Evolutionary conservation across 2,329 filamentous ascomycete genomes (phyloP), one percentile per base, ranked within the genome.

Genomic region (Xylariomycetidae sp.): DNA sequence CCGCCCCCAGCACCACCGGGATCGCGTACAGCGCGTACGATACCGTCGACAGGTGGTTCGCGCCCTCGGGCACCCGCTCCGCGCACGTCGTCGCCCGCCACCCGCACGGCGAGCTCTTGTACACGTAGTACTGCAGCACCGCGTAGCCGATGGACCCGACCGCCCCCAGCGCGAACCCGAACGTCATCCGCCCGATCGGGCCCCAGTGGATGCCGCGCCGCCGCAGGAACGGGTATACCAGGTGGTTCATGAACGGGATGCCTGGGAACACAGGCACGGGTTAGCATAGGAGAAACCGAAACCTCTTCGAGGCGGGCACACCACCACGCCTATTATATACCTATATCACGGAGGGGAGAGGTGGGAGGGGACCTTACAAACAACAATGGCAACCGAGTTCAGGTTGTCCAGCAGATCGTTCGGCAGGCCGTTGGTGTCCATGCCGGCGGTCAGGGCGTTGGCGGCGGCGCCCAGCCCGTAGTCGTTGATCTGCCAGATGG

Each of bases 1-100:
- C 52, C 40, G 68, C 70, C 17, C 69, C 65, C 17, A 74, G 48
- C 42, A 72, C 61, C 50, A 72, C 70, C 14, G 70, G 65, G 9
- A 73, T 45, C 14, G 50, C 37, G 23, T 54, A 53, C 25, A 42
- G 47, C 15, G 42, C 44, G 28, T 52, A 55, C 3, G 47, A 48
- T 12, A 53, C 39, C n/a, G 37, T 44, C 7, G 48, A 50, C 14
- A 50, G 42, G 20, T 47, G 38, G 15, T 36, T 34, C 32, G 35
- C 40, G 23, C 50, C 51, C 15, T 39, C 31, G 14, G 50, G 44
- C 12, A 53, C 29, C 15, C 49, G 44, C 29, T 53, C 40, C 1
- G 51, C 50, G 25, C 51, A 54, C 2, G 50, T 53, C 9, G 50
- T 52, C 10, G 51, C 58, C 27, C 51, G 49, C 32, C 42, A 52